Base-by-base conservation (phyloP, 495 filamentous ascomycete species). In the Daldinia bambusicola region DNA sequence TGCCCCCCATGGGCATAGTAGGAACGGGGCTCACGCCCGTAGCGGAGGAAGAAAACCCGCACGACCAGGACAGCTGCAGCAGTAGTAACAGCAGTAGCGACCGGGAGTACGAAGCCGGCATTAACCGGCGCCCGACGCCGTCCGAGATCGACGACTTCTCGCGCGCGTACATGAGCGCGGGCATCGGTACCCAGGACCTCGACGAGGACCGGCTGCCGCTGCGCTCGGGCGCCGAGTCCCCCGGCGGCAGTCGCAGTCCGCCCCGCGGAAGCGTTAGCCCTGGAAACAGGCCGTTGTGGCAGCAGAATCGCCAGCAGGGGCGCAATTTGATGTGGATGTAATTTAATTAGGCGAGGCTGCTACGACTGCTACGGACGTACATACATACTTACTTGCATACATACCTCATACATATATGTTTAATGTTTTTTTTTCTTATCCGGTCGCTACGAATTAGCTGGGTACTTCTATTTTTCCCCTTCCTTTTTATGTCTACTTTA, bases 311-410 rank as follows among this genome's bases (percentile, higher is more conserved):
- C 58, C 78, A 80, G 64, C 81, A 80, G 67, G 81, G 81, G 66
- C 74, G 82, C 45, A 83, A 83, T 63, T 51, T 81, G 57, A 81
- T 83, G 79, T 84, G 83, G 83, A 69, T 82, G 74, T 83, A 71
- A 81, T 74, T 10, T 32, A 53, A 53, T 56, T 56, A 56, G 26
- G 26, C 26, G 26, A 26, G 26, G 26, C 26, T 26, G 26, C 26
- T 18, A 37, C 8, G 3, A 1, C 26, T 56, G n/a, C 8, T 56
- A 36, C 53, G 5, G 30, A 37, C 53, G 16, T 56, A 18, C 53
- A 34, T 56, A 20, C 30, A 4, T 55, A 51, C 48, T 6, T 51
- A 34, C 26, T 26, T 26, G 3, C 26, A 26, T 26, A 26, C 26
- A 26, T 26, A 26, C 26, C 26, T 26, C 26, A 26, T 26, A 26